These are phyloP conservation scores for Erodium texanum DNA, from an alignment of 441 rosid species.

Conservation along the genomic window DNA sequence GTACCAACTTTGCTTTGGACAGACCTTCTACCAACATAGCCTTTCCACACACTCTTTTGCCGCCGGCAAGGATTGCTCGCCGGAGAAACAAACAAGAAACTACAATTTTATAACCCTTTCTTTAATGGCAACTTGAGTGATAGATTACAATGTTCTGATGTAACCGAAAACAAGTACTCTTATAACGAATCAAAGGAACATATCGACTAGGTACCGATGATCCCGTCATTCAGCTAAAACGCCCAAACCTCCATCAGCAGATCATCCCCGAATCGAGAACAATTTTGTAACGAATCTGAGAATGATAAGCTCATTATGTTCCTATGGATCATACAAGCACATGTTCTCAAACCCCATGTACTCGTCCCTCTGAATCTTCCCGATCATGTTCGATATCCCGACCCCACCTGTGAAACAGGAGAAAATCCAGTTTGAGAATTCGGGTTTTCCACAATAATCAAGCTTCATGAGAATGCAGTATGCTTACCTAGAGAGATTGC, in stretches of 20 bases:
- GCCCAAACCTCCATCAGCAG: too few relatives aligned
- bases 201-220: background rate
- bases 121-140: too few relatives aligned
- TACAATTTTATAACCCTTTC: too few relatives aligned
- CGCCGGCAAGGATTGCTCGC: too few relatives aligned
- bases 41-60: too few relatives aligned
- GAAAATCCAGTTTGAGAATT: background rate
- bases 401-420: conserved; percentile 41
- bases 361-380: conserved; percentile 32
- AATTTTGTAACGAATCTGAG: background rate
- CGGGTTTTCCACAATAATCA: background rate
- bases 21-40: too few relatives aligned
- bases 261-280: background rate
- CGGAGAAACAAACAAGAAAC: too few relatives aligned
- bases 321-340: conserved; percentile 38
- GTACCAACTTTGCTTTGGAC: too few relatives aligned
- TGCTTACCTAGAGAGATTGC: conserved; percentile 54
- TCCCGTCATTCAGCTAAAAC: background rate
- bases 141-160: background rate
- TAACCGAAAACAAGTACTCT: background rate
- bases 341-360: conserved; percentile 73
- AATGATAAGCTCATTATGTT: background rate
- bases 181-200: background rate
- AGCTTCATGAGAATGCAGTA: background rate
- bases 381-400: conserved; percentile 49